Conservation (phyloP, 805 yeast species). For the Ogataea salicorniae region DNA sequence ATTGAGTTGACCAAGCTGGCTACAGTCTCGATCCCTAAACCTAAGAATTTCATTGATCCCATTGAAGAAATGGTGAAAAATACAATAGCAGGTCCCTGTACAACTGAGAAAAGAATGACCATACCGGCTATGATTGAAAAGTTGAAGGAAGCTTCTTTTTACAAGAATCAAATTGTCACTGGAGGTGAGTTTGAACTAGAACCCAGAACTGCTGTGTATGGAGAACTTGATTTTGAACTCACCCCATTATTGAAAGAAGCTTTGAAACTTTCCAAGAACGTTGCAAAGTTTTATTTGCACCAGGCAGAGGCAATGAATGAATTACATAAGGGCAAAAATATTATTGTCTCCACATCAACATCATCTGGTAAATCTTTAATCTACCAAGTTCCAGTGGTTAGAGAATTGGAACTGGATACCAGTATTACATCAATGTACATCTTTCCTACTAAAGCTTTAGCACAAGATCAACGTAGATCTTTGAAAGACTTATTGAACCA, state of each 20-base stretch:
- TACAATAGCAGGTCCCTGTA: constrained; percentile 5
- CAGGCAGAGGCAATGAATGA: constrained; percentile 75
- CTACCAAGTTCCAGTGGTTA: constrained; percentile 80
- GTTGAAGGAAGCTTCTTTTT: constrained; percentile 45
- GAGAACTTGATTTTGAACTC: constrained; percentile 37
- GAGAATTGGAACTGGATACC: constrained; percentile 37
- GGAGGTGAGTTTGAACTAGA: constrained; percentile 41
- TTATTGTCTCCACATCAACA: constrained; percentile 89
- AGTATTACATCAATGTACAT: constrained; percentile 72
- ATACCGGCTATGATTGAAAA: constrained; percentile 40
- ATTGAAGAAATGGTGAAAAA: constrained; percentile 48
- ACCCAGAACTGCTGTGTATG: constrained; percentile 41
- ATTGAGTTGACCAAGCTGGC: constrained; percentile 34
- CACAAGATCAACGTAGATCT: constrained; percentile 93
- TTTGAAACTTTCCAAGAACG: constrained; percentile 41
- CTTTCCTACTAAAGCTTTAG: constrained; percentile 95
- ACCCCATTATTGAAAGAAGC: constrained; percentile 51
- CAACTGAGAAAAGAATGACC: constrained; percentile 33
- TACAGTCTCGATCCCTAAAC: constrained; percentile 39
- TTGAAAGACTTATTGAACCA: constrained; percentile 50
- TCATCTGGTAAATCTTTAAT: constrained; percentile 94
- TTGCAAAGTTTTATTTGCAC: constrained; percentile 63
- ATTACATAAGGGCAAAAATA: constrained; percentile 52
- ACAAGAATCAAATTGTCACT: constrained; percentile 58
- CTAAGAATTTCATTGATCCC: constrained; percentile 52